Base-by-base conservation (phyloP, 139 green algal genomes). In the Asterochloris erici region DNA sequence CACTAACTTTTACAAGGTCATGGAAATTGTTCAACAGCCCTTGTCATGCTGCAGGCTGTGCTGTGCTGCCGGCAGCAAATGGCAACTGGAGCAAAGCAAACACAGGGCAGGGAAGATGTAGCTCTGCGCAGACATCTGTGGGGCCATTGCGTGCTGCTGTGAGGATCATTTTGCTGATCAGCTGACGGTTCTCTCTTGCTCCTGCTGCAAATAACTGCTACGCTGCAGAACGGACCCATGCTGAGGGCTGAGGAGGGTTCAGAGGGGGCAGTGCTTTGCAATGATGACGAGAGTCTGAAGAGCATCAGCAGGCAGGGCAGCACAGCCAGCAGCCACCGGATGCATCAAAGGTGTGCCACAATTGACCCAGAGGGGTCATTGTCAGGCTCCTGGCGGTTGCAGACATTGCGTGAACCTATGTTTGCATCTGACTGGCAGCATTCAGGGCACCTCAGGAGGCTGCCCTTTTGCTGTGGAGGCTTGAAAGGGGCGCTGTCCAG, bases 231-330 rank as follows among this genome's bases (percentile, higher is more conserved):
- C 26, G 82, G 82, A 62, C 82, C 82, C 28, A 47, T 85, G 14
- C 62, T 80, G 13, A 71, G 82, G 62, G 84, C 82, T n/a, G 76
- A 77, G 61, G 82, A 85, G 61, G 82, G 82, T 21, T 78, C 71
- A 19, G 66, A 84, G 23, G 76, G 82, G 21, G 82, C 74, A 63
- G 28, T 85, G 60, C 66, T 85, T 23, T 85, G 77, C 79, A 83
- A 77, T n/a, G 79, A 77, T 54, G 79, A 83, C 23, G 79, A 83
- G 24, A 83, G 79, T 29, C 23, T 77, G 38, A 60, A 15, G 16
- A 61, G 26, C 19, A 27, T 63, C 26, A 82, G 78, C 63, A 73
- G 78, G 28, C 15, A 82, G n/a, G 73, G 73, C 28, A 82, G 78
- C 28, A 74, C 73, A 63, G 27, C 63, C 27, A 63, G 26, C 63